These are phyloP conservation scores for Alternaria ventricosa DNA, from an alignment of 2,329 filamentous ascomycete genomes.

Conservation along the genomic window DNA sequence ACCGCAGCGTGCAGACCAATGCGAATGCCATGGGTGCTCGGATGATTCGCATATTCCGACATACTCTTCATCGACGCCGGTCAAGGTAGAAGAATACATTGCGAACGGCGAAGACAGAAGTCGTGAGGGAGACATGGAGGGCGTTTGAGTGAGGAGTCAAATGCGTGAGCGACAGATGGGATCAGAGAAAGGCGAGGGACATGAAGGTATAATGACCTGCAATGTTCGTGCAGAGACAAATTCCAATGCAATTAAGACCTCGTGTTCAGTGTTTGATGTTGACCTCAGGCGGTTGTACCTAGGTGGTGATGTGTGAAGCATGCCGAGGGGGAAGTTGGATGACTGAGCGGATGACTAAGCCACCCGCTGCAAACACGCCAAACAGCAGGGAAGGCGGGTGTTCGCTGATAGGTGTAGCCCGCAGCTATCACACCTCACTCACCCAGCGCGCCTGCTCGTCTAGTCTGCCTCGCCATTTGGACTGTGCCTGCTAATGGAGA, in stretches of 20 bases:
- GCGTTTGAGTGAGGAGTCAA: background rate
- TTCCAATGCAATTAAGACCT: background rate
- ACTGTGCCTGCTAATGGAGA: conserved; percentile 45
- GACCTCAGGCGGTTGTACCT: background rate
- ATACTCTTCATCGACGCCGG: background rate
- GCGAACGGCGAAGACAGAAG: background rate
- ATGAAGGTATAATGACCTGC: background rate
- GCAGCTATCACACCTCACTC: conserved; percentile 20
- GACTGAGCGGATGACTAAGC: conserved; percentile 12
- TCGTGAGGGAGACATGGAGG: background rate
- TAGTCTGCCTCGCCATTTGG: conserved; percentile 23
- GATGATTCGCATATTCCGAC: background rate
- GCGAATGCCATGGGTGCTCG: background rate
- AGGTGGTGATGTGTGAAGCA: background rate
- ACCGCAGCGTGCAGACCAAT: background rate
- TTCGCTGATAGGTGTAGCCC: conserved; percentile 6
- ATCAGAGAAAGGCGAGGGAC: background rate
- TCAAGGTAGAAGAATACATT: background rate
- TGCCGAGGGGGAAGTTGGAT: background rate
- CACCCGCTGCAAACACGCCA: conserved; percentile 11
- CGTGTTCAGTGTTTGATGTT: background rate
- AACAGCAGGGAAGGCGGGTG: conserved; percentile 18
- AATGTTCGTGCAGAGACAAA: background rate
- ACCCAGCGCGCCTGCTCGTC: conserved; percentile 18
- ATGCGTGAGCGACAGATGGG: background rate